Base-by-base conservation (phyloP, 2,329 filamentous ascomycete genomes). In the Penicillium sp. region DNA sequence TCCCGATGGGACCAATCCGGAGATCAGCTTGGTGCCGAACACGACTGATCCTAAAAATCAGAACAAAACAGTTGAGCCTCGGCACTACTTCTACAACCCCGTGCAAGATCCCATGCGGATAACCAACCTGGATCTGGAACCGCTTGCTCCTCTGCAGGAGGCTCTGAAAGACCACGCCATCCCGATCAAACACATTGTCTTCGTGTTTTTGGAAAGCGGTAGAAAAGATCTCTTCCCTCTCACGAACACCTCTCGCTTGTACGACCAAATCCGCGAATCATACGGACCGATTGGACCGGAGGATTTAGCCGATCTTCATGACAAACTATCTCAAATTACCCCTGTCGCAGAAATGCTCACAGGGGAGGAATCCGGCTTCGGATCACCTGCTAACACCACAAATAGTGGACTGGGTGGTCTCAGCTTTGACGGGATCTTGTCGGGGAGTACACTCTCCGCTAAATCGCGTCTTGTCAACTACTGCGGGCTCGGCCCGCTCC, bases 211-310 rank as follows among this genome's bases (percentile, higher is more conserved):
- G 63, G 64, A 67, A 54, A 67, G 64, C 34, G 51, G 57, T 10
- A 54, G 64, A 18, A 64, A 66, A 36, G 64, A 65, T 28, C 33
- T 66, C 8, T 67, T 67, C 41, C 64, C 64, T 3, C 50, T 67
- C 3, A 58, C 55, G 38, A 49, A 57, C n/a, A 57, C 53, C 1
- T 66, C 64, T 13, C 54, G 58, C 38, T 52, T 66, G 7, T 60
- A 67, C 37, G 25, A 55, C 5, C 50, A 55, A n/a, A 62, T 66
- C 12, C 48, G 59, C 22, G 51, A 59, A 11, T 54, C 62, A 1
- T 53, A 63, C 33, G 50, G 12, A 27, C 43, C 18, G 50, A 52
- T 16, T 16, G 38, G 49, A 10, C 50, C 52, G n/a, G 36, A 51
- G 9, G 29, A 50, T 7, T 37, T 50, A 12, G 49, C 55, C 6